Base-by-base conservation (phyloP, 352 stramenopile species). In the Phytophthora aleatoria region DNA sequence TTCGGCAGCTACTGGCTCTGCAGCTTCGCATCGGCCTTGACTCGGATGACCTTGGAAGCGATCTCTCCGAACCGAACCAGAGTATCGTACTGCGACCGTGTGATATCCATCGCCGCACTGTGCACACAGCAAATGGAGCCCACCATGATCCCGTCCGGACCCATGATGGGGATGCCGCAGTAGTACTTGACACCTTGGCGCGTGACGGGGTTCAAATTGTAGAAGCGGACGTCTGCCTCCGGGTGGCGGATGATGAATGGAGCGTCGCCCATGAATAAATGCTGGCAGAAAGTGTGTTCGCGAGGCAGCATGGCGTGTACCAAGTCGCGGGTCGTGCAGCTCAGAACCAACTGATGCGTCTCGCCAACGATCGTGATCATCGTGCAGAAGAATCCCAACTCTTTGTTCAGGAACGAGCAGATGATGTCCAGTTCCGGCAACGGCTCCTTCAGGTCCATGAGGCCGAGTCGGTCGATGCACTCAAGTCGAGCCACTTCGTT, bases 341-440 rank as follows among this genome's bases (percentile, higher is more conserved):
- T 82, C 38, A 83, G 42, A 10, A 89, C 60, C 49, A 81, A 73
- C 10, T 82, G 71, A 47, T 80, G 69, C 16, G 74, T 71, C 33
- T 77, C 60, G 42, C 77, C 78, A 0, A 90, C 68, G 27, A 90
- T 84, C 33, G 79, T 88, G 52, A 90, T 75, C 56, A 87, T 73
- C 9, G 60, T 81, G 27, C 71, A 76, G 41, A 85, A 78, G 57
- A 81, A 85, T 2, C 69, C 70, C 5, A 90, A 43, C 42, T 89
- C 77, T 13, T 75, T 73, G 31, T 70, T 71, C 2, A 80, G 65
- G 31, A 90, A 75, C 5, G 73, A 67, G 61, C 81, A 89, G 54
- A 91, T 82, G 49, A 89, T 81, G 48, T 81, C 74, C 20, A 88
- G 64, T 61, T 90, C 81, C 1, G 42, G 69, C 69, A 76, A 59